phyloP scores from a whole-genome alignment of 2,329 filamentous ascomycete species.

The Geosmithia putterillii region DNA sequence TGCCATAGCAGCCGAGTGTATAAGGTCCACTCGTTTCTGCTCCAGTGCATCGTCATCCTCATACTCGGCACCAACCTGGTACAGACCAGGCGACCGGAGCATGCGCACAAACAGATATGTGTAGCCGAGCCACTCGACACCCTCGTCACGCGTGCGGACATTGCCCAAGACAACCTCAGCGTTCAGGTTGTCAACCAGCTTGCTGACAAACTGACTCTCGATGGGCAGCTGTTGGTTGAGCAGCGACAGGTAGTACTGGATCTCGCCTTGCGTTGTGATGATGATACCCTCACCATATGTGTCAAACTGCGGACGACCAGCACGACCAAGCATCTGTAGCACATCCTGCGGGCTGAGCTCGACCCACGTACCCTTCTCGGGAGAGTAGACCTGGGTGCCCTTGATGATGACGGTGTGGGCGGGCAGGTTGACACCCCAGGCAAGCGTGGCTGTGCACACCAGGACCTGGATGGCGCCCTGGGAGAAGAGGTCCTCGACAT shows the following conservation, averaged over 20 bases:
- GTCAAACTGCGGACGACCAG: conserved; percentile 90
- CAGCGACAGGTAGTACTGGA: conserved; percentile 93
- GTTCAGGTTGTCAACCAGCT: conserved; percentile 89
- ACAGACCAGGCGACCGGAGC: conserved; percentile 87
- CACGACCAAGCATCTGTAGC: conserved; percentile 95
- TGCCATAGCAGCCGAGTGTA: conserved; percentile 83
- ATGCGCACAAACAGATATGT: conserved; percentile 97
- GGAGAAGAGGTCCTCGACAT: conserved; percentile 88
- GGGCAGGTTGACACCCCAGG: conserved; percentile 97
- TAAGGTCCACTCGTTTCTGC: conserved; percentile 93
- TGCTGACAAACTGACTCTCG: conserved; percentile 89
- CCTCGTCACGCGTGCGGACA: conserved; percentile 81
- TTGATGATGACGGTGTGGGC: conserved; percentile 99
- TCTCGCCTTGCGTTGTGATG: conserved; percentile 87
- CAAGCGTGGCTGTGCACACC: conserved; percentile 93
- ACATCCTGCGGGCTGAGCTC: conserved; percentile 96
- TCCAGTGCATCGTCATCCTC: conserved; percentile 84
- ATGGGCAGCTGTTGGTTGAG: conserved; percentile 97
- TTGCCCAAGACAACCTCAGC: conserved; percentile 94
- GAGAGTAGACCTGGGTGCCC: conserved; percentile 94
- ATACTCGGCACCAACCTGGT: conserved; percentile 92
- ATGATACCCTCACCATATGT: conserved; percentile 98
- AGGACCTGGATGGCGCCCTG: conserved; percentile 88
- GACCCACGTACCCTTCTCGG: conserved; percentile 97
- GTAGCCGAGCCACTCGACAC: conserved; percentile 98